Evolutionary conservation across 495 filamentous ascomycete species (phyloP).

Genomic region (Hypoxylon subgilvum): DNA sequence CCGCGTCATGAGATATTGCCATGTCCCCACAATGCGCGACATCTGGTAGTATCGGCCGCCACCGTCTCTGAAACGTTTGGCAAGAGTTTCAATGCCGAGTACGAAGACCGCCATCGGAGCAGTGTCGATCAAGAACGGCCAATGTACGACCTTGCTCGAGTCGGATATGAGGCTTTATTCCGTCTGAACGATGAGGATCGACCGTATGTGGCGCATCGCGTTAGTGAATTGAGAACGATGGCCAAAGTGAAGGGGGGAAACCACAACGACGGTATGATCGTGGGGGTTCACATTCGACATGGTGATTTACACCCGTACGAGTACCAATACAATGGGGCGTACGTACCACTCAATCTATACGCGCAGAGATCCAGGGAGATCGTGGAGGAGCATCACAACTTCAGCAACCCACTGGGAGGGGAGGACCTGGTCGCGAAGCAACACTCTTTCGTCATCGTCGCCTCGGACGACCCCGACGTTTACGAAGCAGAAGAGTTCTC

Average conservation of each 20-base stretch:
- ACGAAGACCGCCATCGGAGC: slow-evolving; percentile 53
- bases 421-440: slow-evolving; percentile 44
- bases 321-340: slow-evolving; percentile 68
- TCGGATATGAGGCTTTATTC: slow-evolving; percentile 71
- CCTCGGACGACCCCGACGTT: slow-evolving; percentile 74
- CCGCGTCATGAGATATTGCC: slow-evolving; percentile 69
- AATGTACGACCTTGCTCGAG: slow-evolving; percentile 65
- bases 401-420: slow-evolving; percentile 40
- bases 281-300: slow-evolving; percentile 74
- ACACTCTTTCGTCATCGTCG: slow-evolving; percentile 60
- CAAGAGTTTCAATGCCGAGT: slow-evolving; percentile 57
- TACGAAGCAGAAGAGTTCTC: slow-evolving; percentile 63
- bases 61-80: slow-evolving; percentile 65
- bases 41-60: slow-evolving; percentile 71
- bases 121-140: slow-evolving; percentile 55
- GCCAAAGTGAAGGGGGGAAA: slow-evolving; percentile 49
- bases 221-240: slow-evolving; percentile 53
- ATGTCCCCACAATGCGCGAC: slow-evolving; percentile 70
- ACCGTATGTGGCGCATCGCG: slow-evolving; percentile 59
- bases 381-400: slow-evolving; percentile 46
- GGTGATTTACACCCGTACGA: slow-evolving; percentile 73
- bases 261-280: slow-evolving; percentile 51
- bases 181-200: slow-evolving; percentile 62
- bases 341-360: slow-evolving; percentile 70
- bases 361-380: slow-evolving; percentile 53